phyloP scores from a whole-genome alignment of 1,284 basidiomycete genomes.

The Apiotrichum mycotoxinovorans region DNA sequence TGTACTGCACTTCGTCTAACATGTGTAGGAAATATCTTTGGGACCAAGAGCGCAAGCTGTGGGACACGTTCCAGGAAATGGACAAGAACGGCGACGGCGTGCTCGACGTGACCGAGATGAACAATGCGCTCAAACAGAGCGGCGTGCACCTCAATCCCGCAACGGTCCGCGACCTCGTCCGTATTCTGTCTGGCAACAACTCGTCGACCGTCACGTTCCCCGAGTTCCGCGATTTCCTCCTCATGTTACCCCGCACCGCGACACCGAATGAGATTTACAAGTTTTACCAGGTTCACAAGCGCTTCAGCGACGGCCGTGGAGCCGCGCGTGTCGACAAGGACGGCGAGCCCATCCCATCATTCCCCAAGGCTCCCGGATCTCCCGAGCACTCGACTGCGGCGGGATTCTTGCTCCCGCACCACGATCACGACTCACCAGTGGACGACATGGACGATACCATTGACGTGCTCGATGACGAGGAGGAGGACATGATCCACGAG shows the following conservation, averaged over 20 bases:
- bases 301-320: slow-evolving; percentile 69
- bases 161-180: slow-evolving; percentile 73
- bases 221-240: slow-evolving; percentile 85
- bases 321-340: slow-evolving; percentile 79
- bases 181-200: slow-evolving; percentile 60
- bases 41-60: slow-evolving; percentile 63
- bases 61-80: slow-evolving; percentile 82
- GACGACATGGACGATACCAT: slow-evolving; percentile 52
- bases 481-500: slow-evolving; percentile 62
- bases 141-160: slow-evolving; percentile 66
- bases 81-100: slow-evolving; percentile 81
- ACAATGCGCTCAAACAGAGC: slow-evolving; percentile 64
- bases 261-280: slow-evolving; percentile 79
- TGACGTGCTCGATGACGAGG: slow-evolving; percentile 57
- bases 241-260: slow-evolving; percentile 74
- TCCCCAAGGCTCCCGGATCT: slow-evolving; percentile 38
- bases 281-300: slow-evolving; percentile 68
- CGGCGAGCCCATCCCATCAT: slow-evolving; percentile 57
- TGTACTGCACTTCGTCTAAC: slow-evolving; percentile 36
- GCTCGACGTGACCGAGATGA: slow-evolving; percentile 69
- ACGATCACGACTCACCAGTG: slow-evolving; percentile 35
- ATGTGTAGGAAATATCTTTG: slow-evolving; percentile 28
- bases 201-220: slow-evolving; percentile 62
- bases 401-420: slow-evolving; percentile 34
- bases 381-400: slow-evolving; percentile 24